A percentile compares a stretch with the other conserved stretches of the same genome.
Evolutionary conservation across 2,329 filamentous ascomycete species (phyloP).

Genomic region (Thermothelomyces thermophilus): DNA sequence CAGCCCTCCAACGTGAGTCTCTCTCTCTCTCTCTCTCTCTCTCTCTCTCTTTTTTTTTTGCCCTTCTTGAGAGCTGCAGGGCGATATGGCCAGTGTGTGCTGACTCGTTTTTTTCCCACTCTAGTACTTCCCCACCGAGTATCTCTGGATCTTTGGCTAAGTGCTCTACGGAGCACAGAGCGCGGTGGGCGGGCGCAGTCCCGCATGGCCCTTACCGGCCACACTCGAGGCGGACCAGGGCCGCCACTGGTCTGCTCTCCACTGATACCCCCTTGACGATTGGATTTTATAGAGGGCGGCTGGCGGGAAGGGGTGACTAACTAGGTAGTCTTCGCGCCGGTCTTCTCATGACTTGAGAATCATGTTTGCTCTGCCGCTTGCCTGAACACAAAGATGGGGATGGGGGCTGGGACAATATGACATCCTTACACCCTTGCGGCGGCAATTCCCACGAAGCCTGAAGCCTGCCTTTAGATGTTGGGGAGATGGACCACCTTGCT

Average conservation of each 20-base stretch:
- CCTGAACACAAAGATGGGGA: not conserved
- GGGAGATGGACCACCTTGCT: too few species aligned
- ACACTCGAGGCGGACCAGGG: not conserved
- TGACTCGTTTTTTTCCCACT: not conserved
- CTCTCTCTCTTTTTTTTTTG: too few species aligned
- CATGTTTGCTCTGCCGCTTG: slow-evolving; percentile 3
- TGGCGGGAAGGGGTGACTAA: not conserved
- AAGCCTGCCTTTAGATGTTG: not conserved
- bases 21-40: not conserved
- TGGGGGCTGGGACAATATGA: not conserved
- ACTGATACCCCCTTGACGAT: not conserved
- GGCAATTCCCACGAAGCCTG: too few species aligned
- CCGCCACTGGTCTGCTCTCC: slow-evolving; percentile 2
- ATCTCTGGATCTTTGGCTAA: slow-evolving; percentile 54
- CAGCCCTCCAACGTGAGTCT: slow-evolving; percentile 46
- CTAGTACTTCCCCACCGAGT: slow-evolving; percentile 50
- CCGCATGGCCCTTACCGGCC: slow-evolving; percentile 1
- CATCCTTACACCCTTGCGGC: too few species aligned
- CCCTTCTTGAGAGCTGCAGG: too few species aligned
- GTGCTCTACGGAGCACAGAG: slow-evolving; percentile 5
- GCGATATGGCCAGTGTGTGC: too few species aligned
- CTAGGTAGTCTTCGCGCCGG: not conserved
- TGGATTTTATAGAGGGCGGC: slow-evolving; percentile 7
- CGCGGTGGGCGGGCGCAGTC: slow-evolving; percentile 2
- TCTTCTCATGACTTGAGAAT: slow-evolving; percentile 16